Conservation (phyloP, 1,139 yeast genomes). For the Saccharomycopsis hybrid region DNA sequence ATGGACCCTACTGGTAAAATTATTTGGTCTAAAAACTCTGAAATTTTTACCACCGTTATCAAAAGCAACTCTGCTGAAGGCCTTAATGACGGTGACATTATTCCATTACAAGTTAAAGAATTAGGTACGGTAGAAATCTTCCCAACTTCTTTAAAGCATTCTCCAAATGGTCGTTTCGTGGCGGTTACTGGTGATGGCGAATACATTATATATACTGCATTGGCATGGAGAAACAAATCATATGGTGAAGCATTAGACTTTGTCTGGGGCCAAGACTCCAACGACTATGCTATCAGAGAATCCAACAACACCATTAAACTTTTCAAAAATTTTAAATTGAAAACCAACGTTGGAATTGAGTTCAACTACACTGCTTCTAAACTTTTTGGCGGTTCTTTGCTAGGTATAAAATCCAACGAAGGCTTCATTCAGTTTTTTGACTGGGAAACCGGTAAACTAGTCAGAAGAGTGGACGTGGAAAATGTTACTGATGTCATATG, state of each 20-base stretch:
- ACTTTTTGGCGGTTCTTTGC: conserved; percentile 77
- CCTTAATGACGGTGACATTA: conserved; percentile 68
- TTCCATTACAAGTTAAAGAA: conserved; percentile 73
- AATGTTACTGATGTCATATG: conserved; percentile 78
- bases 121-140: conserved; percentile 88
- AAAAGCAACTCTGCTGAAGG: conserved; percentile 59
- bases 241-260: conserved; percentile 89
- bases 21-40: conserved; percentile 87
- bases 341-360: conserved; percentile 54
- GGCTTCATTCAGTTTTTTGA: conserved; percentile 85
- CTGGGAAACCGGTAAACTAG: conserved; percentile 84
- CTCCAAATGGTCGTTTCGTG: conserved; percentile 96
- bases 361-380: conserved; percentile 72
- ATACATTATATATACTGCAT: conserved; percentile 89
- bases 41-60: conserved; percentile 77
- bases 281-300: conserved; percentile 79
- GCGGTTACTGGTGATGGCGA: conserved; percentile 98
- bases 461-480: conserved; percentile 66
- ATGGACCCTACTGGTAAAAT: conserved; percentile 91
- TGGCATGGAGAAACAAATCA: conserved; percentile 96
- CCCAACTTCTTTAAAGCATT: conserved; percentile 81
- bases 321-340: conserved; percentile 80
- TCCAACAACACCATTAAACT: conserved; percentile 58
- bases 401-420: conserved; percentile 69
- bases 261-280: conserved; percentile 92